Evolutionary conservation across 805 yeast genomes (phyloP), one percentile per base, ranked within the genome.

Genomic region (Myxozyma neotropica): DNA sequence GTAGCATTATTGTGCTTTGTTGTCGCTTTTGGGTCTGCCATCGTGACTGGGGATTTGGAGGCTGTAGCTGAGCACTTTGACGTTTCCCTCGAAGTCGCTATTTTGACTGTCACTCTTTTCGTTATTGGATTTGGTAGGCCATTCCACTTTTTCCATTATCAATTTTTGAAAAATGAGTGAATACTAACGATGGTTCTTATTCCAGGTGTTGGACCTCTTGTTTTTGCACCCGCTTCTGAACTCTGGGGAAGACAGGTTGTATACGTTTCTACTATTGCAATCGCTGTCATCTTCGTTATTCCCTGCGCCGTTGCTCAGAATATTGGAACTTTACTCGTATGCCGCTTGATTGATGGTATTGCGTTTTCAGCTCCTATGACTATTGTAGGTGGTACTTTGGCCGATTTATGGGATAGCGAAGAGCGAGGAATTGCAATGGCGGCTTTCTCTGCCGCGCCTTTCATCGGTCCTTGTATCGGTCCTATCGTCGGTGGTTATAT

Each of bases 321-420:
- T 58, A 81, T 84, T 33, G 85, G 84, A 6, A 88, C 87, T 36
- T 74, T 88, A 58, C 71, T 86, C 58, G 81, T 86, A 42, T 82
- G 85, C 52, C 80, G 94, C 64, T 83, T 86, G 65, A 72, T 86
- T 60, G 83, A 84, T 12, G 94, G 93, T 0, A 78, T 88, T 44
- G 85, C 85, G 66, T 91, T 91, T 3, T 84, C 89, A 52, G 86
- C 88, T 1, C 87, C 90, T 42, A 75, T 88, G 65, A 83, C 86
- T 61, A 86, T 87, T 33, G 89, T 90, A 8, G 91, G 92, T 36
- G 95, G 94, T 21, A 80, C 88, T 0, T 75, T 88, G 46, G 84
- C 89, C 10, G 96, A 88, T 71, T 77, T 88, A 57, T 88, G 84
- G 76, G 75, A 75, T 19, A 83, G 83, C 58, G 73, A 77, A 55